phyloP scores from a whole-genome alignment of 1,284 basidiomycete species.

The Austroboletus niveus region DNA sequence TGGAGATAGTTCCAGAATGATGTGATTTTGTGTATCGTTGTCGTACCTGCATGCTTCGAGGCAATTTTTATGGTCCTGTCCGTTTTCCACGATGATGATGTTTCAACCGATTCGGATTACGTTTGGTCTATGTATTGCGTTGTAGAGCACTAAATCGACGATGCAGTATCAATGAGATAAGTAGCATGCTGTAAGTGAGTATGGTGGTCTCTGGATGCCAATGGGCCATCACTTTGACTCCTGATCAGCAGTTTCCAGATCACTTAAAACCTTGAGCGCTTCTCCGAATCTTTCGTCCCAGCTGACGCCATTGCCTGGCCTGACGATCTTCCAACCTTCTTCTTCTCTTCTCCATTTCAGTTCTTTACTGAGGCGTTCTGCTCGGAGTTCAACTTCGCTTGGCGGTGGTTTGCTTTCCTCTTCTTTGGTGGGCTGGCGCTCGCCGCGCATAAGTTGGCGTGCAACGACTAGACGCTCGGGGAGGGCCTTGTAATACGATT shows the following conservation, averaged over 20 bases:
- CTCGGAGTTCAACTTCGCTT: conserved; percentile 83
- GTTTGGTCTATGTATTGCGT: no score
- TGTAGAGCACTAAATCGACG: no score
- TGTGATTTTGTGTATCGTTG: not conserved
- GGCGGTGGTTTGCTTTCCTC: conserved; percentile 81
- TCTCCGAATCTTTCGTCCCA: conserved; percentile 79
- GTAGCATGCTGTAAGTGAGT: no score
- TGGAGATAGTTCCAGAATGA: conserved; percentile 35
- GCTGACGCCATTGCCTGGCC: conserved; percentile 56
- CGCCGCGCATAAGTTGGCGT: conserved; percentile 73
- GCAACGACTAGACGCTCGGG: conserved; percentile 70
- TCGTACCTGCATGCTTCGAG: no score
- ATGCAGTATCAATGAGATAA: no score
- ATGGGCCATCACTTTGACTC: not conserved
- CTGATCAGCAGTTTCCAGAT: conserved; percentile 25
- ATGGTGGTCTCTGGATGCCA: no score
- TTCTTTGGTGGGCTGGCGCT: conserved; percentile 83
- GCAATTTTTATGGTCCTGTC: no score
- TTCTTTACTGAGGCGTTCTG: conserved; percentile 86
- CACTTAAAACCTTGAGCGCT: conserved; percentile 64
- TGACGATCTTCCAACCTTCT: conserved; percentile 76
- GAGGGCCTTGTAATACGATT: conserved; percentile 78
- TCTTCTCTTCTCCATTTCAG: conserved; percentile 76
- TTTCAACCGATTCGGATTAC: no score
- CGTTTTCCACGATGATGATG: no score